phyloP scores from a whole-genome alignment of 129 eudicot genomes.

The Pulicaria dysenterica region DNA sequence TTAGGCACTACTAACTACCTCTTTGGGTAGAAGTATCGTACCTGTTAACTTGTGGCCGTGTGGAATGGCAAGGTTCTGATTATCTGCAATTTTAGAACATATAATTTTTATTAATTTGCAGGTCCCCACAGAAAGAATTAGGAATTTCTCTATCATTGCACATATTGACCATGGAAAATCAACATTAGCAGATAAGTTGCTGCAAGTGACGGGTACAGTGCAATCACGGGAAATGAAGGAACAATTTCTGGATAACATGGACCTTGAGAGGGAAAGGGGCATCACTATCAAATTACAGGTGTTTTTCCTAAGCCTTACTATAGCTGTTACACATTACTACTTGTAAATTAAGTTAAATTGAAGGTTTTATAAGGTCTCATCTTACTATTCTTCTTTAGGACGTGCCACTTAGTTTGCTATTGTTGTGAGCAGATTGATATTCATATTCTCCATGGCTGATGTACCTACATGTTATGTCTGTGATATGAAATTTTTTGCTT shows the following conservation, averaged over 20 bases:
- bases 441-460: slow-evolving; percentile 6
- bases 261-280: slow-evolving; percentile 98
- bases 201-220: slow-evolving; percentile 96
- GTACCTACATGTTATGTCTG: slow-evolving; percentile 21
- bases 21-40: slow-evolving; percentile 5
- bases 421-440: slow-evolving; percentile 2
- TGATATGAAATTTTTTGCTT: slow-evolving; percentile 3
- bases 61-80: background rate
- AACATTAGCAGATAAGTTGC: slow-evolving; percentile 94
- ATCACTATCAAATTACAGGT: slow-evolving; percentile 98
- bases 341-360: slow-evolving; percentile 10
- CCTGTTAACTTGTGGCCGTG: background rate
- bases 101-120: slow-evolving; percentile 36
- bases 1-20: slow-evolving; percentile 7
- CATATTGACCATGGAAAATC: slow-evolving; percentile 99
- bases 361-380: slow-evolving; percentile 14
- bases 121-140: slow-evolving; percentile 81
- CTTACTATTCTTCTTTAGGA: slow-evolving; percentile 16
- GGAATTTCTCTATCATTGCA: slow-evolving; percentile 93
- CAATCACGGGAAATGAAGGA: slow-evolving; percentile 95
- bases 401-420: slow-evolving; percentile 26
- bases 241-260: slow-evolving; percentile 99
- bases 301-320: slow-evolving; percentile 14
- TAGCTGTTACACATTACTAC: background rate
- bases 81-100: slow-evolving; percentile 2